Percentiles rank a stretch among this genome's conserved stretches.
Evolutionary conservation across 225 moss, liverwort and hornwort genomes (phyloP).

Genomic region (Pseudisothecium myosuroides): DNA sequence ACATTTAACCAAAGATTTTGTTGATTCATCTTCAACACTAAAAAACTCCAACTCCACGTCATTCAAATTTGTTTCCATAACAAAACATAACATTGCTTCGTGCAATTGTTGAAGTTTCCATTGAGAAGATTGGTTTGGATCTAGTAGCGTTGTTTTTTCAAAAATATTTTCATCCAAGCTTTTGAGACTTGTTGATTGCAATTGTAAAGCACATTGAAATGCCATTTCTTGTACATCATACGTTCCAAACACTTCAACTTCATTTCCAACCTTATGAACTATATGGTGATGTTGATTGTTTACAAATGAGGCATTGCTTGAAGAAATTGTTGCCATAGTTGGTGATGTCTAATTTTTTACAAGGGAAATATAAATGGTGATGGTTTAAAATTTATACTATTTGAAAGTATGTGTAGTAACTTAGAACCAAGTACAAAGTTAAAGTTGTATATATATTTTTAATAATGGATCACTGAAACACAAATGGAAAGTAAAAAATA

Average conservation of each 20-base stretch:
- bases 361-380: not conserved
- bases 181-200: not conserved
- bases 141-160: not conserved
- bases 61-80: not conserved
- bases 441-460: not conserved
- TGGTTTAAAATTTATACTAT: not conserved
- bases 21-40: not conserved
- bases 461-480: not conserved
- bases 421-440: not conserved
- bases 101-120: not conserved
- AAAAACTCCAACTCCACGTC: not conserved
- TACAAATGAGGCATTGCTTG: too few relatives aligned
- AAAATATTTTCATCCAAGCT: not conserved
- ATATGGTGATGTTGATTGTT: too few relatives aligned
- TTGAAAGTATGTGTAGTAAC: too few relatives aligned
- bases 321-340: not conserved
- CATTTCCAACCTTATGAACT: not conserved
- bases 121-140: not conserved
- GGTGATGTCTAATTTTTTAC: not conserved
- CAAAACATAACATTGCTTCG: not conserved
- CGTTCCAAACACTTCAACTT: not conserved
- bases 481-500: not conserved
- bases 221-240: not conserved
- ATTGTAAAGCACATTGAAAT: not conserved
- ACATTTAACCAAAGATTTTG: accelerated